A percentile compares a stretch with the other conserved stretches of the same genome.
These are phyloP conservation scores for Waitea zeae DNA, from an alignment of 1,284 basidiomycete species.

Conservation along the genomic window DNA sequence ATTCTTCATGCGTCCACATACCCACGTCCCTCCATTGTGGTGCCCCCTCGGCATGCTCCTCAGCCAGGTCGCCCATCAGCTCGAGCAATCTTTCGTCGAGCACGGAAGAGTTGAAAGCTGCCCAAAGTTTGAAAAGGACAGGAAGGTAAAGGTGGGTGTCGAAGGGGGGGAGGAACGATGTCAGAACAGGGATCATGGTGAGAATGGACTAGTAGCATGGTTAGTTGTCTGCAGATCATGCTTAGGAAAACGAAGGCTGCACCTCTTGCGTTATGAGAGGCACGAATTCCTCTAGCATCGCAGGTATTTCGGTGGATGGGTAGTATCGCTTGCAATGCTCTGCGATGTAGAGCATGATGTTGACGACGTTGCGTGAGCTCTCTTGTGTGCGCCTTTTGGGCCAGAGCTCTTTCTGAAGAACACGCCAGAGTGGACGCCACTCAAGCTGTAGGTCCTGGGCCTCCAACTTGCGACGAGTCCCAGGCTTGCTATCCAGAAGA, in stretches of 20 bases:
- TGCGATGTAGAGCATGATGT: slow-evolving; percentile 55
- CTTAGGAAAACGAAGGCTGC: slow-evolving; percentile 11
- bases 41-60: slow-evolving; percentile 55
- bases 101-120: slow-evolving; percentile 66
- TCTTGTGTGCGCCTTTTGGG: slow-evolving; percentile 45
- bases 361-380: slow-evolving; percentile 44
- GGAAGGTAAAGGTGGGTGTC: slow-evolving; percentile 57
- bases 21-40: slow-evolving; percentile 65
- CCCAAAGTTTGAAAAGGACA: slow-evolving; percentile 68
- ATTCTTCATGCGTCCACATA: slow-evolving; percentile 80
- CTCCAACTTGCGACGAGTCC: slow-evolving; percentile 45
- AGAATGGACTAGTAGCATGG: slow-evolving; percentile 29
- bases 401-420: slow-evolving; percentile 57
- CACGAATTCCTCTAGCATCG: slow-evolving; percentile 59
- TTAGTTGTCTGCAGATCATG: slow-evolving; percentile 1
- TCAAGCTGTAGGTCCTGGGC: slow-evolving; percentile 51
- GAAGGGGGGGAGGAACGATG: slow-evolving; percentile 61
- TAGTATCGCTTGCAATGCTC: slow-evolving; percentile 59
- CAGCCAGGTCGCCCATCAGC: slow-evolving; percentile 57
- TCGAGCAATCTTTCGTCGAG: slow-evolving; percentile 81
- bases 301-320: slow-evolving; percentile 43
- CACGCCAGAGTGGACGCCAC: slow-evolving; percentile 61
- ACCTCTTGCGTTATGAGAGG: slow-evolving; percentile 51
- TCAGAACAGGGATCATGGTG: slow-evolving; percentile 53
- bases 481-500: slow-evolving; percentile 41